Base-by-base conservation (phyloP, 148 eudicot species). In the Rhododendron ferrugineum region DNA sequence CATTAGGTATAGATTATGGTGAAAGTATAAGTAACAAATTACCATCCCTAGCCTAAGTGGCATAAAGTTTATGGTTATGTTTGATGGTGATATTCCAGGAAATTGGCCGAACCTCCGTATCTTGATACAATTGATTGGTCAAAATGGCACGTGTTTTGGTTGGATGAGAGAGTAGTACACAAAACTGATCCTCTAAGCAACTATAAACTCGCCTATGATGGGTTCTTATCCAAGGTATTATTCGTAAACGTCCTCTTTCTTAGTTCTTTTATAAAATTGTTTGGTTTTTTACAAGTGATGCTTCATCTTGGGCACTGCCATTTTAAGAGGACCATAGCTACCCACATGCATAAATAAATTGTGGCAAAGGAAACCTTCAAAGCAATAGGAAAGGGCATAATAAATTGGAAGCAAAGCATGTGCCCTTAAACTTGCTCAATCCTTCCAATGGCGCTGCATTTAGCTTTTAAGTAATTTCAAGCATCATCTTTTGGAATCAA, bases 81-180 rank as follows among this genome's bases (percentile, higher is more conserved):
- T 83, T 47, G 46, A 34, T 30, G 20, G 16, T 81, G 80, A 81
- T 78, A 50, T 83, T 86, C 22, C 60, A 96, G 98, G 93, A 94
- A 94, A 89, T 85, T 96, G 86, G 82, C 87, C 85, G 94, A 96
- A 88, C 81, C 88, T 68, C 95, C 98, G 30, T 94, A 90, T 73
- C 84, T 85, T 54, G 91, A 90, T 58, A 87, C 95, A n/a, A 86
- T 96, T 76, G 95, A 94, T 66, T 96, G 98, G 98, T 92, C 98
- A n/a, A 94, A 88, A 86, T 96, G 98, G 98, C 93, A 93, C 68
- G 92, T 96, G 62, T 94, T 94, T 80, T 96, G 98, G 98, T 92
- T 91, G 89, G 98, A 96, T 83, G 98, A 96, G 88, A 92, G 98
- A 86, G 96, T 94, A 83, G 98, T 94, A 64, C 94, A 94, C 6